Evolutionary conservation across 495 filamentous ascomycete genomes (phyloP).

Genomic region (Penicillium diatomitis): DNA sequence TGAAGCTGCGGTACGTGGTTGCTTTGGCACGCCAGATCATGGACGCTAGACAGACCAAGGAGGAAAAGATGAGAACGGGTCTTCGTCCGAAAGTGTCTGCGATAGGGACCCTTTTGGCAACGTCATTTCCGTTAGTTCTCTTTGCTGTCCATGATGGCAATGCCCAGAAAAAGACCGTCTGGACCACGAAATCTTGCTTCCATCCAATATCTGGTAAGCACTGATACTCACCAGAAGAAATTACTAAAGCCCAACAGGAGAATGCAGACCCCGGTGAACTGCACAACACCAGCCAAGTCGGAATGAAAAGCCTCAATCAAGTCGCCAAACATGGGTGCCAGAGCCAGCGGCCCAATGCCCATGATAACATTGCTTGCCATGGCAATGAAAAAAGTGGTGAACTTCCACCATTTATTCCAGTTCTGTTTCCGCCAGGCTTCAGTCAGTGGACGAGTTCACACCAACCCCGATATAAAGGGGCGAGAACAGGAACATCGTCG

Average conservation of each 20-base stretch:
- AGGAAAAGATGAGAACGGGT: constrained; percentile 48
- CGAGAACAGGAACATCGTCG: too few relatives aligned
- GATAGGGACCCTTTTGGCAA: constrained; percentile 40
- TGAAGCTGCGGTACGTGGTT: constrained; percentile 48
- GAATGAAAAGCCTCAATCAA: constrained; percentile 48
- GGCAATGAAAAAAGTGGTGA: constrained; percentile 35
- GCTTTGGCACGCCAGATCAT: constrained; percentile 53
- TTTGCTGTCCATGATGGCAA: too few relatives aligned
- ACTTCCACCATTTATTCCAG: constrained; percentile 34
- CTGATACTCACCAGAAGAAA: constrained; percentile 41
- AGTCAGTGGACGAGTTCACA: too few relatives aligned
- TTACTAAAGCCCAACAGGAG: constrained; percentile 55
- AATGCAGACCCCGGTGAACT: constrained; percentile 51
- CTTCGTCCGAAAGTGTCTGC: constrained; percentile 49
- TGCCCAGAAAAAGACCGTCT: too few relatives aligned
- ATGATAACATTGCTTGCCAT: constrained; percentile 46
- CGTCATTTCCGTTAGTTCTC: too few relatives aligned
- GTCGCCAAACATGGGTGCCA: constrained; percentile 49
- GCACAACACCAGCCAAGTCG: constrained; percentile 38
- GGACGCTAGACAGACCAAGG: constrained; percentile 44
- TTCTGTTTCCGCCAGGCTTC: constrained; percentile 15
- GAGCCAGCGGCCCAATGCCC: constrained; percentile 48
- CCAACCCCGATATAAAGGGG: too few relatives aligned
- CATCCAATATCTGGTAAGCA: too few relatives aligned
- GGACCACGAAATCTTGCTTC: too few relatives aligned